Percentiles rank a stretch among this genome's conserved stretches.
Evolutionary conservation across 371 early-diverging fungal genomes (phyloP).

Genomic region (Zancudomyces culisetae): DNA sequence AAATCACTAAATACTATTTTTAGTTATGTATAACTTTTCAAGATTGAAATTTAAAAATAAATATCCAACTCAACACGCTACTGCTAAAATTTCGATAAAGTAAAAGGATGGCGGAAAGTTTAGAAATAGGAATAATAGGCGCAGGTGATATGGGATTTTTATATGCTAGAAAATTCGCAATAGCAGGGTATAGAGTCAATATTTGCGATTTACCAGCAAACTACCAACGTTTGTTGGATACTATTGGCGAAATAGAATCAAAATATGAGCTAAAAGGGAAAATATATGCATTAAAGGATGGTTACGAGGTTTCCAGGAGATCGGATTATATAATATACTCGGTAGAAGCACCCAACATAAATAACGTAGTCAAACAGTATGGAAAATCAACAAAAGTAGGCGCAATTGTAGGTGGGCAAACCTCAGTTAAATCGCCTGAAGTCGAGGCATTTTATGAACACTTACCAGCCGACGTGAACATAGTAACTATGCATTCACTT

Average conservation of each 20-base stretch:
- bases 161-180: conserved; percentile 49
- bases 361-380: conserved; percentile 52
- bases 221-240: conserved; percentile 31
- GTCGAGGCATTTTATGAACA: conserved; percentile 68
- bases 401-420: conserved; percentile 67
- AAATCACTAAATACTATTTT: too few species aligned
- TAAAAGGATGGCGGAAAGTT: conserved; percentile 6
- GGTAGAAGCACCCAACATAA: conserved; percentile 79
- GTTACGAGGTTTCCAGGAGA: conserved; percentile 58
- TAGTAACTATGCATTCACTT: conserved; percentile 86
- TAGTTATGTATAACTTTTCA: too few species aligned
- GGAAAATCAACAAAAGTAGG: conserved; percentile 81
- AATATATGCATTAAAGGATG: conserved; percentile 55
- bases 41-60: too few species aligned
- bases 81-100: too few species aligned
- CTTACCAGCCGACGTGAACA: conserved; percentile 71
- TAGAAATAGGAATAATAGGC: conserved; percentile 59
- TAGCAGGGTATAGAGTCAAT: conserved; percentile 66
- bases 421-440: conserved; percentile 88
- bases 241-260: conserved; percentile 13
- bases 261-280: conserved; percentile 23
- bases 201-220: conserved; percentile 50
- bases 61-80: too few species aligned
- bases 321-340: conserved; percentile 86
- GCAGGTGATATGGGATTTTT: conserved; percentile 90